Conservation (phyloP, 192 early-diverging fungal genomes). For the Bifiguratus adelaidae region DNA sequence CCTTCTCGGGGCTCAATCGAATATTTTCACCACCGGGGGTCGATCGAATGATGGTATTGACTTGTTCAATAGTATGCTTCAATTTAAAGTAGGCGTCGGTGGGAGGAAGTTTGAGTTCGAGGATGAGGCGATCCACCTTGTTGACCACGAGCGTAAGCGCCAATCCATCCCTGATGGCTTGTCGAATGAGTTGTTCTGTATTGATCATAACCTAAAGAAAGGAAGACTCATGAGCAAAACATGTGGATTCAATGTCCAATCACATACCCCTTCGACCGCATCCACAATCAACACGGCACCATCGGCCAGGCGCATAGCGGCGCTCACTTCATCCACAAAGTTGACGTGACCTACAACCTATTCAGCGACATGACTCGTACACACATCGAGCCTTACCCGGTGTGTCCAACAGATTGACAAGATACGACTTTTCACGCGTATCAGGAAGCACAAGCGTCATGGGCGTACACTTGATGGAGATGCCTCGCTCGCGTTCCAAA, state of each 20-base stretch:
- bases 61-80: constrained; percentile 91
- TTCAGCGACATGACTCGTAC: not conserved
- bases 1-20: constrained; percentile 83
- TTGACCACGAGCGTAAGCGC: constrained; percentile 85
- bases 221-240: not conserved
- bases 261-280: constrained; percentile 78
- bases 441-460: constrained; percentile 85
- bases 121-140: constrained; percentile 96
- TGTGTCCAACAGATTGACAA: constrained; percentile 87
- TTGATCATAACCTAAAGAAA: constrained; percentile 68
- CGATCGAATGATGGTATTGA: constrained; percentile 67
- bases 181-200: constrained; percentile 79
- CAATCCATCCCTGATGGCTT: constrained; percentile 69
- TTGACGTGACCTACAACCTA: constrained; percentile 68
- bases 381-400: constrained; percentile 47
- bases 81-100: constrained; percentile 96
- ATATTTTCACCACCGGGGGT: constrained; percentile 45
- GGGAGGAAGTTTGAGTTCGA: constrained; percentile 94
- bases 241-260: not conserved
- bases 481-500: constrained; percentile 79
- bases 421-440: constrained; percentile 77
- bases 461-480: constrained; percentile 91
- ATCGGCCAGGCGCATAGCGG: constrained; percentile 77
- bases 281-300: constrained; percentile 91
- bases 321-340: constrained; percentile 89